Conservation (phyloP, 1,139 yeast species). For the Geotrichum europaeum region DNA sequence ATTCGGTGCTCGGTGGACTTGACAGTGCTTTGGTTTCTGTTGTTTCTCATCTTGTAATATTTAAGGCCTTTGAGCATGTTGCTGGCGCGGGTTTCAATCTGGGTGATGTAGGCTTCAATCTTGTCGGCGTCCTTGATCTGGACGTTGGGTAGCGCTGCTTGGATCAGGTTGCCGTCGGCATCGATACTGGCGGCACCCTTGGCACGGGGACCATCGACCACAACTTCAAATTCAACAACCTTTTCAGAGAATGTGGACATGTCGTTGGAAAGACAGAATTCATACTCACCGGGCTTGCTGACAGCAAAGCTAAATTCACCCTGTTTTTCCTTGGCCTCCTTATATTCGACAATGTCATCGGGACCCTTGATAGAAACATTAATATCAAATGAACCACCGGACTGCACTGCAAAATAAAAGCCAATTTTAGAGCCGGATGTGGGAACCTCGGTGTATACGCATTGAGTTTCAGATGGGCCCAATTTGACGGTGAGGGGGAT, state of each 20-base stretch:
- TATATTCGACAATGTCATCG: conserved; percentile 49
- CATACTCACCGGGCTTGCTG: conserved; percentile 72
- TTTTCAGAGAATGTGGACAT: conserved; percentile 85
- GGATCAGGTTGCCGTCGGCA: conserved; percentile 35
- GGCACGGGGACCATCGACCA: conserved; percentile 34
- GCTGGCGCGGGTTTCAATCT: conserved; percentile 63
- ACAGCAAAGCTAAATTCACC: conserved; percentile 81
- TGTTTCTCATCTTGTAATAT: conserved; percentile 84
- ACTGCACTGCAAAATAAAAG: conserved; percentile 87
- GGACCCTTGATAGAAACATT: conserved; percentile 75
- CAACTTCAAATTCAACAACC: conserved; percentile 82
- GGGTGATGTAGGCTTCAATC: conserved; percentile 43
- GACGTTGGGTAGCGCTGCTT: conserved; percentile 14
- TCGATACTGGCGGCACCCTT: conserved; percentile 49
- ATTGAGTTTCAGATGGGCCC: conserved; percentile 70
- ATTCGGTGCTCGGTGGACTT: conserved; percentile 79
- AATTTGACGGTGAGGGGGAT: conserved; percentile 64
- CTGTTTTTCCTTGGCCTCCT: conserved; percentile 66
- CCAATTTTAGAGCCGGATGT: conserved; percentile 59
- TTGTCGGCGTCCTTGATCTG: conserved; percentile 1
- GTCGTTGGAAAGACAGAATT: conserved; percentile 82
- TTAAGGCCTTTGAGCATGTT: conserved; percentile 60
- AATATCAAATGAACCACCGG: conserved; percentile 82
- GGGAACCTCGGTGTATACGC: conserved; percentile 72
- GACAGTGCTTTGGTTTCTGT: conserved; percentile 88